Conservation (phyloP, 2,329 filamentous ascomycete genomes). For the Blastomyces percursus region DNA sequence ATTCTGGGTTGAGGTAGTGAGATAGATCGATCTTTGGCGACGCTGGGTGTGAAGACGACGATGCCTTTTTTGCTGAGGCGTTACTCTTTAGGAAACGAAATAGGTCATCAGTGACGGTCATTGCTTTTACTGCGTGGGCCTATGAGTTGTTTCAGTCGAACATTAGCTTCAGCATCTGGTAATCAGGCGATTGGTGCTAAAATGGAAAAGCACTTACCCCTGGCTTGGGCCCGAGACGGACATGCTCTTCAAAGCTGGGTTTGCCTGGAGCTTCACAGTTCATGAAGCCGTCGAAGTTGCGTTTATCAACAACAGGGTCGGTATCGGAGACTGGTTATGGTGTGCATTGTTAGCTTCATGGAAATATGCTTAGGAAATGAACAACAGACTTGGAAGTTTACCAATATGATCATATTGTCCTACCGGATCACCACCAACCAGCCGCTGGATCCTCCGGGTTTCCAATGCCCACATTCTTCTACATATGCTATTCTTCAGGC, state of each 20-base stretch:
- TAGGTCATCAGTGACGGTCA: slow-evolving; percentile 26
- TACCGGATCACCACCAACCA: slow-evolving; percentile 29
- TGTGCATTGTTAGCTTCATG: not conserved
- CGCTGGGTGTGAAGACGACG: not conserved
- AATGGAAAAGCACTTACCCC: slow-evolving; percentile 20
- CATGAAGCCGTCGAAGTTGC: slow-evolving; percentile 31
- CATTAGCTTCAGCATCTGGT: slow-evolving; percentile 10
- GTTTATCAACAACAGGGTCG: slow-evolving; percentile 25
- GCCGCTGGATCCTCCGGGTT: slow-evolving; percentile 30
- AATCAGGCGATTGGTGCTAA: not conserved
- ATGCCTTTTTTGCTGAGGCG: not conserved
- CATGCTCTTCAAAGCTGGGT: slow-evolving; percentile 28
- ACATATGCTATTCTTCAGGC: slow-evolving; percentile 31
- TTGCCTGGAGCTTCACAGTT: slow-evolving; percentile 29
- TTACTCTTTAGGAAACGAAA: slow-evolving; percentile 25
- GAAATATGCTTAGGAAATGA: not conserved
- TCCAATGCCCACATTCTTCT: slow-evolving; percentile 35
- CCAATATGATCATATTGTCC: slow-evolving; percentile 29
- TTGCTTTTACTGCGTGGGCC: slow-evolving; percentile 28
- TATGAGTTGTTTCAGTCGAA: slow-evolving; percentile 14
- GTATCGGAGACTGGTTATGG: slow-evolving; percentile 22
- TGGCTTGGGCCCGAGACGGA: slow-evolving; percentile 31
- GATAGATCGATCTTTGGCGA: not conserved
- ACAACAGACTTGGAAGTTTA: slow-evolving; percentile 16
- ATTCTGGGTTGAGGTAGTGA: slow-evolving; percentile 2